Base-by-base conservation (phyloP, 2,329 filamentous ascomycete genomes). In the Aspergillus chevalieri region DNA sequence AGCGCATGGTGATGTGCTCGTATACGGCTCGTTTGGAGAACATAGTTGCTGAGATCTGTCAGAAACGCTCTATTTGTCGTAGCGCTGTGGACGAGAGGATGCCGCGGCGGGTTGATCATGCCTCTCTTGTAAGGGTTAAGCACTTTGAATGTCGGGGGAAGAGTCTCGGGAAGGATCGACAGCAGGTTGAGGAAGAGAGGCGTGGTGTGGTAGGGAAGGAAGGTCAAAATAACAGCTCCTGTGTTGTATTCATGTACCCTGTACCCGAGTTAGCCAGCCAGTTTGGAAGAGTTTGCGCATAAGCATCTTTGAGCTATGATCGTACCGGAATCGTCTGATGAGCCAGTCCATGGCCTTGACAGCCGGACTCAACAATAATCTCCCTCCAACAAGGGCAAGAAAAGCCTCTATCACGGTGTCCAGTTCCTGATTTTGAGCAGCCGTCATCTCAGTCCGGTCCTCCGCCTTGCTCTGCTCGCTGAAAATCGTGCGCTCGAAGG, bases 281-380 rank as follows among this genome's bases (percentile, higher is more conserved):
- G 9, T 7, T 10, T 4, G 26, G 19, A 12, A 22, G 21, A 33
- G 28, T 43, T 46, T 39, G 30, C 43, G 21, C 28, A 26, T 33
- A 36, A 26, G 19, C 26, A n/a, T 9, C 19, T 10, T 30, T 30
- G 34, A 28, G 17, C 19, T 22, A 28, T 17, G 22, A 33, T 60
- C 78, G 53, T 74, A 94, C 89, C 85, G 83, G 64, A 97, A 98
- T 62, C 92, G 80, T 63, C 93, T 79, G 48, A 98, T 81, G 43
- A 98, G 79, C 93, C 93, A 99, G 74, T 99, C 94, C 34, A 97
- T 78, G 14, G 91, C 84, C 71, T 94, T 95, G 47, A 95, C 82
- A 1, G 89, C 89, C 38, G 93, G 92, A 73, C 86, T 90, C 28
- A 99, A 76, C 55, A 92, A 78, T 57, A 98, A 67, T 38, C 86